A percentile compares a stretch with the other conserved stretches of the same genome.
Evolutionary conservation across 2,329 filamentous ascomycete genomes (phyloP).

Genomic region (Penicillium sclerotiorum): DNA sequence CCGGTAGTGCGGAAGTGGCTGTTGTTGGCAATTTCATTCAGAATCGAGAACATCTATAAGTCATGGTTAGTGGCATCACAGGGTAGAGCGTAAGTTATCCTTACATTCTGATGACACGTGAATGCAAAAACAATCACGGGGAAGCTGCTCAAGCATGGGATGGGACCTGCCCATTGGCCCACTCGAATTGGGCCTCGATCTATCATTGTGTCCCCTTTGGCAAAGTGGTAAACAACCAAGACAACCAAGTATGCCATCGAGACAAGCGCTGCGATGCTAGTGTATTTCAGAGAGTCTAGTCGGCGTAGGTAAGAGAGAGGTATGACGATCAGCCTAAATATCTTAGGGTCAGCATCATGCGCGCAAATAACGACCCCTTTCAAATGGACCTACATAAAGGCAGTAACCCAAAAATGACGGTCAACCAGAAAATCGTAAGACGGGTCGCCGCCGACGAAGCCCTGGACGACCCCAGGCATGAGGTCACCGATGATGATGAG

Average conservation of each 20-base stretch:
- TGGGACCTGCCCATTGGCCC: conserved; percentile 75
- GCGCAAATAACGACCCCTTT: too few relatives aligned
- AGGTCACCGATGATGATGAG: conserved; percentile 98
- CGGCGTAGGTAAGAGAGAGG: conserved; percentile 89
- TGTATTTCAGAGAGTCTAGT: conserved; percentile 96
- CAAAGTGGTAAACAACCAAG: conserved; percentile 89
- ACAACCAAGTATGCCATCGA: conserved; percentile 95
- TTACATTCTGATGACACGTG: conserved; percentile 95
- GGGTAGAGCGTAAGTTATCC: too few relatives aligned
- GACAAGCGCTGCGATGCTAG: conserved; percentile 84
- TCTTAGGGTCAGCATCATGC: conserved; percentile 1
- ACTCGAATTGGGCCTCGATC: conserved; percentile 75
- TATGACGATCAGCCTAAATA: conserved; percentile 89
- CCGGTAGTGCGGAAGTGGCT: conserved; percentile 75
- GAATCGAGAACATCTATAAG: conserved; percentile 89
- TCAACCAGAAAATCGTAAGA: conserved; percentile 77
- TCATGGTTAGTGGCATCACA: too few relatives aligned
- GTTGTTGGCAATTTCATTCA: conserved; percentile 91
- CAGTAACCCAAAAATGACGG: conserved; percentile 95
- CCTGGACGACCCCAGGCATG: conserved; percentile 90
- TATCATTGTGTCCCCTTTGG: conserved; percentile 71
- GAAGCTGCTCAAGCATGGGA: conserved; percentile 79
- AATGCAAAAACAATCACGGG: conserved; percentile 99
- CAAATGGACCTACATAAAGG: conserved; percentile 72
- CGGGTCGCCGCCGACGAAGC: conserved; percentile 69